Base-by-base conservation (phyloP, 192 early-diverging fungal genomes). In the Pilaira anomala region DNA sequence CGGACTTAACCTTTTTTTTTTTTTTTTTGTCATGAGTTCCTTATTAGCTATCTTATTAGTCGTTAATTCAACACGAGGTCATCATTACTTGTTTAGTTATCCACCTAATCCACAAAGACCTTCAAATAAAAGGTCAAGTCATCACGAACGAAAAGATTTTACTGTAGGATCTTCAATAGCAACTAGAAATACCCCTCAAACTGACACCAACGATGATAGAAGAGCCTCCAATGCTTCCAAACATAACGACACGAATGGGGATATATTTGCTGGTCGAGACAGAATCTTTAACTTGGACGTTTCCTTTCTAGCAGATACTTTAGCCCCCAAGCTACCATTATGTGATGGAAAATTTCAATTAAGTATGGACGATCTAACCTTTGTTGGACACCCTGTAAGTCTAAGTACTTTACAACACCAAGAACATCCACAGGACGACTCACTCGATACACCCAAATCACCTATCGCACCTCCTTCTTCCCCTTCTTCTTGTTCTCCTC, bases 331-430 rank as follows among this genome's bases (percentile, higher is more conserved):
- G 75, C 76, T 83, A 18, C 76, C 85, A 24, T 78, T 94, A 24
- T 87, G 93, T 69, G 91, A 94, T 67, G 78, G 80, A 48, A 80
- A 87, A 50, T 98, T 98, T 71, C 91, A 94, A 66, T 78, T 98
- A 44, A 80, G 86, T 2, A 86, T 98, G 8, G 91, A 96, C 71
- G 86, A 91, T 45, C 64, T 95, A 54, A 85, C 88, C 9, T 95
- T 98, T 86, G 80, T 91, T 2, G 90, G 90, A 0, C 88, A 89
- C 53, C 87, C 88, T 18, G 82, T 88, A 39, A 79, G 89, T 44
- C 77, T 91, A 4, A 69, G 87, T 28, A 77, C 83, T 81, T 26
- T 76, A 84, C 62, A 69, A 0, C 68, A 50, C 12, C 60, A 64
- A 8, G 48, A 29, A 1, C 12, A 29, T 18, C 48, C 24, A 7